A percentile compares a stretch with the other conserved stretches of the same genome.
Conservation (phyloP, 495 filamentous ascomycete genomes). For the Podospora conica region DNA sequence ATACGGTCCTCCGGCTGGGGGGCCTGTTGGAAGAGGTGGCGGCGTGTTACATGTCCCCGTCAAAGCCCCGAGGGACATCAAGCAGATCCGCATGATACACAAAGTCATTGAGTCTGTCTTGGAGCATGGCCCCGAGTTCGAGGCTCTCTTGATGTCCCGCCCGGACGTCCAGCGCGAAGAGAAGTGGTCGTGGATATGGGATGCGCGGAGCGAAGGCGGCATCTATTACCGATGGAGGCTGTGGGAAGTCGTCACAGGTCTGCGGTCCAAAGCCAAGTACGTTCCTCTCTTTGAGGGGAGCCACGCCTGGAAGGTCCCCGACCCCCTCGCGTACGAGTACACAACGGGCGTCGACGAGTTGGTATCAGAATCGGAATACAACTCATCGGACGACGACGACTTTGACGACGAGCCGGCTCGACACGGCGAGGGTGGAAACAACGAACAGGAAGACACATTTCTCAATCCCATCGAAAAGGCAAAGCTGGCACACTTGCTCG, state of each 20-base stretch:
- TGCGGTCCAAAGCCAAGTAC: conserved; percentile 37
- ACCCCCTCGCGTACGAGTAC: conserved; percentile 67
- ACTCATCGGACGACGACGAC: conserved; percentile 82
- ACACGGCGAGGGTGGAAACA: conserved; percentile 37
- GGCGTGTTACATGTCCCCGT: conserved; percentile 65
- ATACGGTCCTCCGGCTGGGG: conserved; percentile 45
- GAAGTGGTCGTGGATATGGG: conserved; percentile 92
- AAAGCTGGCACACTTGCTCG: conserved; percentile 71
- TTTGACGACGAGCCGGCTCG: conserved; percentile 67
- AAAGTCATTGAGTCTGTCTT: conserved; percentile 75
- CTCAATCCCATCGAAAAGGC: conserved; percentile 82
- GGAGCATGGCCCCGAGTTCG: conserved; percentile 78
- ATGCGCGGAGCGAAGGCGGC: conserved; percentile 70
- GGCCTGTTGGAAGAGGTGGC: conserved; percentile 39
- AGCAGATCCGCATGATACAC: conserved; percentile 78
- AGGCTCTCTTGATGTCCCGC: conserved; percentile 84
- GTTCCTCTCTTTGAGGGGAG: conserved; percentile 63
- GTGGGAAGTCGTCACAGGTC: conserved; percentile 72
- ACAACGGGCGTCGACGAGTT: conserved; percentile 67
- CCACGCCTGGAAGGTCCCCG: conserved; percentile 65
- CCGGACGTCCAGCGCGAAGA: conserved; percentile 74
- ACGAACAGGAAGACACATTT: conserved; percentile 60
- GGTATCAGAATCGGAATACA: conserved; percentile 75
- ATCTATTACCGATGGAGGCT: conserved; percentile 88
- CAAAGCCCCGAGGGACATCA: conserved; percentile 68